A percentile compares a stretch with the other conserved stretches of the same genome.
phyloP scores from a whole-genome alignment of 2,329 filamentous ascomycete genomes.

The Zymoseptoria brevis region DNA sequence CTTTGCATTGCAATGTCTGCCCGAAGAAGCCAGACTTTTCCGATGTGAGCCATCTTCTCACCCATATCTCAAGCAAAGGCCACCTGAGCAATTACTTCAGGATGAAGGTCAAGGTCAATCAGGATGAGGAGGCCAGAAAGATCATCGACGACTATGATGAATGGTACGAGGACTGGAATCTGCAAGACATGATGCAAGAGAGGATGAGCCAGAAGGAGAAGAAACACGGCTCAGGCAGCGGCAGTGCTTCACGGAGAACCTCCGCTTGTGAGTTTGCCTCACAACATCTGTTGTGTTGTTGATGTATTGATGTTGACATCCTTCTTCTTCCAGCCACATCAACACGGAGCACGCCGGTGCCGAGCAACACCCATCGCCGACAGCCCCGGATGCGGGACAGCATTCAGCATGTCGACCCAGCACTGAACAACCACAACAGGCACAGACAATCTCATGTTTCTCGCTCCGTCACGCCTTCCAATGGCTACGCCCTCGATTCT shows the following conservation, averaged over 20 bases:
- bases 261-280: slow-evolving; percentile 10
- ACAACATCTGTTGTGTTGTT: background rate
- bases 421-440: slow-evolving; percentile 17
- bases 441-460: slow-evolving; percentile 21
- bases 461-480: slow-evolving; percentile 21
- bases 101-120: slow-evolving; percentile 62
- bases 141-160: slow-evolving; percentile 61
- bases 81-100: slow-evolving; percentile 81
- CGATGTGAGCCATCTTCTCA: slow-evolving; percentile 84
- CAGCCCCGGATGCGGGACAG: slow-evolving; percentile 19
- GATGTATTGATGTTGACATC: background rate
- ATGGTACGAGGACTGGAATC: slow-evolving; percentile 67
- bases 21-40: slow-evolving; percentile 73
- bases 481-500: slow-evolving; percentile 11
- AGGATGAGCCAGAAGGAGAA: slow-evolving; percentile 68
- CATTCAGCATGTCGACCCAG: slow-evolving; percentile 24
- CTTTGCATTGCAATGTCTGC: slow-evolving; percentile 76
- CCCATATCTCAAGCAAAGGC: slow-evolving; percentile 86
- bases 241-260: slow-evolving; percentile 5
- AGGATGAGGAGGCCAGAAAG: slow-evolving; percentile 48
- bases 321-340: slow-evolving; percentile 7
- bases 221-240: slow-evolving; percentile 30
- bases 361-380: slow-evolving; percentile 5
- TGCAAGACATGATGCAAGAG: slow-evolving; percentile 67
- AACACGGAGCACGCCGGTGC: slow-evolving; percentile 19